Evolutionary conservation across 306 rosid species (phyloP), one percentile per base, ranked within the genome.

Genomic region (Vigna unguiculata): DNA sequence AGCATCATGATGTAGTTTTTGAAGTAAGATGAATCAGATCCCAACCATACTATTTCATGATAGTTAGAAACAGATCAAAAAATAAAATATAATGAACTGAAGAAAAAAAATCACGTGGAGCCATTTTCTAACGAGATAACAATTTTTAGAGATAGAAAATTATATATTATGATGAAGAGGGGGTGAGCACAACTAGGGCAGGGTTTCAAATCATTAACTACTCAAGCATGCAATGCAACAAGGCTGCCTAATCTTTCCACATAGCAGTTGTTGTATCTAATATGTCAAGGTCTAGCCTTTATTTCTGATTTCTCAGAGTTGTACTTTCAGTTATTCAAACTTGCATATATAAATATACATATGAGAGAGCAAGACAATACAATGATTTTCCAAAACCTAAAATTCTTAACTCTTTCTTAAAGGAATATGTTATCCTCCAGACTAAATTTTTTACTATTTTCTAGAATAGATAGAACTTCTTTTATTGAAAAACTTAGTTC

Each of bases 31-130:
- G 68, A 67, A 61, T 43, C 57, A 74, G 73, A 62, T 47, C 20
- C 63, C 54, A 34, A 73, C 13, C 72, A 81, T 10, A 59, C 63
- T 10, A 72, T 41, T 61, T 48, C 81, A 73, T 49, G 38, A 58
- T 16, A 66, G 20, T 47, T 40, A 36, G 13, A 70, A 79, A 65
- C 41, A 6, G n/a, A 24, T 48, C 11, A 53, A 59, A 55, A 41
- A 46, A 14, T 30, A 11, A 8, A 76, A 66, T 52, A 65, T n/a
- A 66, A 78, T 20, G 48, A 60, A 38, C 22, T 6, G 25, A 25
- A n/a, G 24, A 9, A 25, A 81, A 38, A 34, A 51, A 40, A 75
- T 71, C 30, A 77, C 3, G 9, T 10, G 24, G 47, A 46, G 24
- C 46, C 49, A 43, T 46, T 17, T 54, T 32, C 69, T 25, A 55